Evolutionary conservation across 2,329 filamentous ascomycete genomes (phyloP), one percentile per base, ranked within the genome.

Genomic region (Trichoderma sp.): DNA sequence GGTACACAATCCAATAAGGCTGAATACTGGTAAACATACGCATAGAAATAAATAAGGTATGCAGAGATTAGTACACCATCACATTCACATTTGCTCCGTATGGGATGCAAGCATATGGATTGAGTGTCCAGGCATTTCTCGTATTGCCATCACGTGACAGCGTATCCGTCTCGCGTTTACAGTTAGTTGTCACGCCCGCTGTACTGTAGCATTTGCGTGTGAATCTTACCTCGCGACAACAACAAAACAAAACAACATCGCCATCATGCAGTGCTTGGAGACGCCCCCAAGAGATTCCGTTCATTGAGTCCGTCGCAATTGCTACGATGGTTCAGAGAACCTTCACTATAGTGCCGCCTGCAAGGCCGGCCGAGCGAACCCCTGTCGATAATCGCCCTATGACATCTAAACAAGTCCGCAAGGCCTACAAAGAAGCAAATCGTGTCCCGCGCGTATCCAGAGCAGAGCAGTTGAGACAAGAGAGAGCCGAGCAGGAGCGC

Each of bases 401-500:
- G 82, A 84, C 82, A 11, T 83, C 82, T 7, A 83, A 83, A 63
- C 82, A 84, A 65, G 81, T 80, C 36, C 80, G 80, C 71, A 81
- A 82, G 47, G 81, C 81, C 11, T 80, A 84, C 75, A 79, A 80
- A 70, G 78, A 77, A 0, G 76, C 80, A 28, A 83, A 78, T 30
- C 77, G 78, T 15, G 74, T 71, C 2, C 80, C 82, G 18, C 75
- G 76, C 79, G 72, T 87, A 83, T 77, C 82, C 75, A 74, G 81
- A 81, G 78, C 80, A 75, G 74, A 87, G 78, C 80, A 73, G 51
- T 73, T 76, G n/a, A 77, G 79, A 34, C 79, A 81, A 61, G 83
- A 86, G 63, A 80, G 78, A 28, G 82, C 81, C 57, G 87, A 90
- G 73, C 86, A 88, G 74, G 86, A 88, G 71, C 82, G 85, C n/a